Base-by-base conservation (phyloP, 164 flowering plant species). In the Saururus chinensis region DNA sequence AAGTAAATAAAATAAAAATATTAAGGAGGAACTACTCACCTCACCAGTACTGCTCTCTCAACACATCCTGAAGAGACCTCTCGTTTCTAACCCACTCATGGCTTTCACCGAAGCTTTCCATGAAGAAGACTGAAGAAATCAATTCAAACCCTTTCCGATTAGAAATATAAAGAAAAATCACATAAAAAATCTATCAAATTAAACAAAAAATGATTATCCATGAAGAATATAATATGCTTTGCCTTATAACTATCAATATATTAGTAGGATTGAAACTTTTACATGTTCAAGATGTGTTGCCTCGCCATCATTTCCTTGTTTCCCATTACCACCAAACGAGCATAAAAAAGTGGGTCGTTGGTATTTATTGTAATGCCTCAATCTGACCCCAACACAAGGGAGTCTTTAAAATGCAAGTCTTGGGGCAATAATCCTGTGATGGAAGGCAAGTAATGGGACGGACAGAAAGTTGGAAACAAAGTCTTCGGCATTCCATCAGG, bases 21-120 rank as follows among this genome's bases (percentile, higher is more conserved):
- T n/a, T n/a, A n/a, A n/a, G n/a, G n/a, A n/a, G n/a, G n/a, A n/a
- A n/a, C n/a, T n/a, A n/a, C n/a, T n/a, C n/a, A n/a, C n/a, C n/a
- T n/a, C n/a, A n/a, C n/a, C n/a, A n/a, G n/a, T n/a, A n/a, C 78
- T 86, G 92, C 66, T 88, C 73, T 61, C 76, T 71, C 64, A 90
- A 64, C 12, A 86, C 21, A 68, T 83, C 88, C 71, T 88, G 91
- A 30, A 84, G 26, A 23, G 95, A 75, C 17, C 35, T 53, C 23
- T 77, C 79, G 71, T 81, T 80, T 60, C 66, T 73, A 84, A 77
- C 57, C 67, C 78, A 14, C 81, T 82, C 74, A 81, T 63, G 23
- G 75, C 81, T 41, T 80, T 83, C 75, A 80, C 85, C 41, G 83
- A 59, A 59, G 81, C 64, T 68, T 81, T 81, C 93, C 93, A 86